Evolutionary conservation across 2,329 filamentous ascomycete genomes (phyloP), one percentile per base, ranked within the genome.

Genomic region (Pyrenophora graminea): DNA sequence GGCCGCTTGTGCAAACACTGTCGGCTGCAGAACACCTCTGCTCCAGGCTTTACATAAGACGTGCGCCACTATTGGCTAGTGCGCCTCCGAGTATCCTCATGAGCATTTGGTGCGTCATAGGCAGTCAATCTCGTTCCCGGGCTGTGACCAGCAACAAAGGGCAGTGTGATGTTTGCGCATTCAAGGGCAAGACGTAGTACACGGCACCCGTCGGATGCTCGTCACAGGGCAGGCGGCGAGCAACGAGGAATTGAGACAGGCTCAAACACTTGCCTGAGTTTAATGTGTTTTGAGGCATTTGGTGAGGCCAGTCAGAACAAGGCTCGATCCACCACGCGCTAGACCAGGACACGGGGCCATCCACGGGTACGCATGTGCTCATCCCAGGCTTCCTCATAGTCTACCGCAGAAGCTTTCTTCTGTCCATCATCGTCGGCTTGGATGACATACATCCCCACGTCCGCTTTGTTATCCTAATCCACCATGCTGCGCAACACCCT

Each of bases 401-500:
- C 36, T 45, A 39, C 38, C 49, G 43, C 59, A 61, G 57, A 60
- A 61, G 59, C 43, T 36, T 50, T 56, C 54, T 56, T 61, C 59
- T 63, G 47, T 51, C 27, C 46, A 49, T 49, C 49, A 39, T 55
- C 60, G 54, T 55, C 61, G 58, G 56, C 55, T 70, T 70, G 67
- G 59, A 71, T 71, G 68, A 55, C 57, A 59, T 54, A 61, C 59
- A 52, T 62, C 57, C 55, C 55, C 47, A 55, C 42, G 48, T 43
- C 58, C 48, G 49, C 60, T 53, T 45, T 51, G 41, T 15, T 33
- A 54, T 53, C 47, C 45, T 60, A 62, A 60, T 59, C 45, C 78
- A 82, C 75, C 78, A 91, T 91, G 88, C 82, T 90, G 82, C 85
- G 86, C 78, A 83, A 82, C 74, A 84, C 85, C 62, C 76, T 90